Evolutionary conservation across 192 early-diverging fungal species (phyloP).

Genomic region (Diversispora epigaea): DNA sequence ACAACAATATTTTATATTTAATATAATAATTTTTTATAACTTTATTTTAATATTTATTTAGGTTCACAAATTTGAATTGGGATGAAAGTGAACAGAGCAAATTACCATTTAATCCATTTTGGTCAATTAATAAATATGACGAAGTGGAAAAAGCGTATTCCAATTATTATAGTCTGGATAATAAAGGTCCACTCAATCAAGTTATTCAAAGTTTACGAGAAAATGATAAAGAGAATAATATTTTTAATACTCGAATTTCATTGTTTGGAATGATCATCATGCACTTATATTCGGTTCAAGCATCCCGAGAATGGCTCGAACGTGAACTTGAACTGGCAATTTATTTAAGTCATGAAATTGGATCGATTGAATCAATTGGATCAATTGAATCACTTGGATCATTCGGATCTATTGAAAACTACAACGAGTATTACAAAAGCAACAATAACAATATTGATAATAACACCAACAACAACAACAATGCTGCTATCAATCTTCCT

Average conservation of each 20-base stretch:
- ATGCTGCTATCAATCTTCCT: not conserved
- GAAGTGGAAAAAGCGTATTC: constrained; percentile 11
- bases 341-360: not conserved
- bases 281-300: too few relatives aligned
- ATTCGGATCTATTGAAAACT: too few relatives aligned
- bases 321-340: too few relatives aligned
- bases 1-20: too few relatives aligned
- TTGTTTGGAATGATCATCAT: too few relatives aligned
- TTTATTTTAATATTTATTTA: too few relatives aligned
- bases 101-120: constrained; percentile 32
- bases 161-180: not conserved
- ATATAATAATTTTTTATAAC: too few relatives aligned
- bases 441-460: not conserved
- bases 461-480: not conserved
- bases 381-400: too few relatives aligned
- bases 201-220: not conserved
- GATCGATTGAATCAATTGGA: not conserved
- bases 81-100: not conserved
- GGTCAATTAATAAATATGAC: not conserved
- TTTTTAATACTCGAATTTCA: not conserved
- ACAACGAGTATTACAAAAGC: too few relatives aligned
- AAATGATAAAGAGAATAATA: not conserved
- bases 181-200: not conserved
- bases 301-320: too few relatives aligned
- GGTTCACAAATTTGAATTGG: not conserved